Evolutionary conservation across 176 grass and related monocot genomes (phyloP).

Genomic region (Canna indica): DNA sequence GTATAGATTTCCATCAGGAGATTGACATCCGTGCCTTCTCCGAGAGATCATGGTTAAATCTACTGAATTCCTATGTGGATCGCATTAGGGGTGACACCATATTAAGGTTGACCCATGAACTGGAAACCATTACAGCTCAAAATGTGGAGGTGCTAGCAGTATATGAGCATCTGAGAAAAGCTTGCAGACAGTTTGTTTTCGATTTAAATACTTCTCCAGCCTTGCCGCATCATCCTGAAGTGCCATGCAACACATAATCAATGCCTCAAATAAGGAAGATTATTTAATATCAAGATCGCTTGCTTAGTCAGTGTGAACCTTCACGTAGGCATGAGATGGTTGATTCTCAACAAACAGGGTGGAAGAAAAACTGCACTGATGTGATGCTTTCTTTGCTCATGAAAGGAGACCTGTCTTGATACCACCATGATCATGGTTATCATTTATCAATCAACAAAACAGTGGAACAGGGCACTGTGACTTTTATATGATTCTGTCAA

Average conservation of each 20-base stretch:
- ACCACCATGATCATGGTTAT: background rate
- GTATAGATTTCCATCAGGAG: slow-evolving; percentile 42
- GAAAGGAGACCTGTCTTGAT: background rate
- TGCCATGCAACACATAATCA: background rate
- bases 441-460: background rate
- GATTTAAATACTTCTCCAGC: slow-evolving; percentile 14
- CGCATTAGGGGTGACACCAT: slow-evolving; percentile 41
- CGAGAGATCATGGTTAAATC: slow-evolving; percentile 50
- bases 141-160: slow-evolving; percentile 22
- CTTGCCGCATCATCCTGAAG: slow-evolving; percentile 1
- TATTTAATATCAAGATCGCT: background rate
- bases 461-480: background rate
- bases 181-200: slow-evolving; percentile 52
- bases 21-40: slow-evolving; percentile 44
- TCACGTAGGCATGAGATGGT: background rate
- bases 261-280: background rate
- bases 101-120: slow-evolving; percentile 30
- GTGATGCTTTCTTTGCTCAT: background rate
- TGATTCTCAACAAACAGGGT: too few species aligned
- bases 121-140: slow-evolving; percentile 31
- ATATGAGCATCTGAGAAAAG: slow-evolving; percentile 48
- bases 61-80: slow-evolving; percentile 39
- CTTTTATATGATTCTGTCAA: background rate
- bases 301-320: background rate
- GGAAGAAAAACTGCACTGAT: background rate